Evolutionary conservation across 805 yeast genomes (phyloP), one percentile per base, ranked within the genome.

Genomic region (Danielia oregonensis): DNA sequence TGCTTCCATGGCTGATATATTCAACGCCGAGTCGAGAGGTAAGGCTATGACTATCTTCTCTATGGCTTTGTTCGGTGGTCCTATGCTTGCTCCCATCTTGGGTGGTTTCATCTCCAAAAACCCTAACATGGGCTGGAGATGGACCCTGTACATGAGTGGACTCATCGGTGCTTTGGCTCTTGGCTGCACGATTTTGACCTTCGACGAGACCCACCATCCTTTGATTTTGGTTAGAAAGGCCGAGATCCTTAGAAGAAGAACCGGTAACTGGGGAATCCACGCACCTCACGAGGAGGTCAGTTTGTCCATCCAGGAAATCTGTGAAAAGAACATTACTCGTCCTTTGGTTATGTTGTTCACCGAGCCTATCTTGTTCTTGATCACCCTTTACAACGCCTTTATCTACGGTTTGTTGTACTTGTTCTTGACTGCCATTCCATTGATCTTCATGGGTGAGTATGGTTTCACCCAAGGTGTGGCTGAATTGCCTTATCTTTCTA

Each of bases 191-290:
- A 37, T 65, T 0, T 46, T 82, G n/a, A 65, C 76, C 37, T 64
- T 64, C 39, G 72, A 70, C 34, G 95, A 86, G 60, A 77, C 87
- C 1, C 87, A 84, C 52, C 84, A 80, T 45, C 86, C 88, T 12
- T 66, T 78, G 8, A 68, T 86, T 33, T 57, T 85, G 37, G 76
- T 70, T 14, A 49, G 66, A 13, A 83, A 83, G 59, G 94, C 94
- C 3, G 64, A 65, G 33, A 63, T 58, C 29, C 66, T 86, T 52
- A 73, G 88, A 48, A 64, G 72, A 46, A 63, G 77, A 43, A 85
- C 91, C 9, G 84, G 86, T 13, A 86, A 81, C 62, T 84, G 93
- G 93, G 84, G 84, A 27, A 76, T 85, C 32, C 82, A 78, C 48
- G 87, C 94, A 18, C 79, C 86, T 6, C 87, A 80, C 50, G 93